These are phyloP conservation scores for Trypanosoma grayi DNA, from an alignment of 208 protist species.

Conservation along the genomic window DNA sequence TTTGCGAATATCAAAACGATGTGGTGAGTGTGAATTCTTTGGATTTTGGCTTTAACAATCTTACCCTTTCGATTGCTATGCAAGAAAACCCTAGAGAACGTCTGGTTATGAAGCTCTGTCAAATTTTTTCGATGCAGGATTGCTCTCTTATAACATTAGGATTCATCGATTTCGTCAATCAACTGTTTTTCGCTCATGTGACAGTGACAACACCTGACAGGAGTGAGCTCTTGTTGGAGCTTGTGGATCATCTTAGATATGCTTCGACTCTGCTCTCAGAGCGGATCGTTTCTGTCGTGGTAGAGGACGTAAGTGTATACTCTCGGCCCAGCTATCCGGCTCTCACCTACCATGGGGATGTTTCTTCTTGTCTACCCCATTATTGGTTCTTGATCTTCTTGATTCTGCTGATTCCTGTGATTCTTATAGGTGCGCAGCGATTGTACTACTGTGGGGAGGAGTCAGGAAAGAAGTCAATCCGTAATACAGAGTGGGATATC, in stretches of 20 bases:
- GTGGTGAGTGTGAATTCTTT: background rate
- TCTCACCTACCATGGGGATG: constrained; percentile 28
- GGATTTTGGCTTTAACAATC: constrained; percentile 20
- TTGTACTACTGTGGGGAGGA: constrained; percentile 47
- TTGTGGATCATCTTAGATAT: constrained; percentile 43
- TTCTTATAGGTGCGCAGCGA: constrained; percentile 46
- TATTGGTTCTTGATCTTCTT: constrained; percentile 87
- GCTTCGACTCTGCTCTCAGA: constrained; percentile 46
- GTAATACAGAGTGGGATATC: constrained; percentile 58
- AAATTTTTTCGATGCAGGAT: constrained; percentile 15
- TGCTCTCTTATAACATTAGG: constrained; percentile 20
- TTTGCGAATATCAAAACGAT: constrained; percentile 31
- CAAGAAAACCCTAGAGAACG: background rate
- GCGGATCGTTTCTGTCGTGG: constrained; percentile 40
- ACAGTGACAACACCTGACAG: constrained; percentile 16
- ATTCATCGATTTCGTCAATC: no score
- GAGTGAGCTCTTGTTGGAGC: constrained; percentile 28
- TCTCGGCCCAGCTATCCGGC: constrained; percentile 23
- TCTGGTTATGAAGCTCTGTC: constrained; percentile 8
- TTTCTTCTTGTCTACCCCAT: constrained; percentile 38
- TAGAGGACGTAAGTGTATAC: constrained; percentile 40
- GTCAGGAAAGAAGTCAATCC: constrained; percentile 45
- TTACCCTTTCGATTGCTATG: constrained; percentile 17
- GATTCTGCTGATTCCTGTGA: constrained; percentile 64
- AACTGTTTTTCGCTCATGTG: constrained; percentile 3